Percentiles rank a stretch among this genome's conserved stretches.
These are phyloP conservation scores for Sapria himalayana DNA, from an alignment of 345 rosid genomes.

Conservation along the genomic window DNA sequence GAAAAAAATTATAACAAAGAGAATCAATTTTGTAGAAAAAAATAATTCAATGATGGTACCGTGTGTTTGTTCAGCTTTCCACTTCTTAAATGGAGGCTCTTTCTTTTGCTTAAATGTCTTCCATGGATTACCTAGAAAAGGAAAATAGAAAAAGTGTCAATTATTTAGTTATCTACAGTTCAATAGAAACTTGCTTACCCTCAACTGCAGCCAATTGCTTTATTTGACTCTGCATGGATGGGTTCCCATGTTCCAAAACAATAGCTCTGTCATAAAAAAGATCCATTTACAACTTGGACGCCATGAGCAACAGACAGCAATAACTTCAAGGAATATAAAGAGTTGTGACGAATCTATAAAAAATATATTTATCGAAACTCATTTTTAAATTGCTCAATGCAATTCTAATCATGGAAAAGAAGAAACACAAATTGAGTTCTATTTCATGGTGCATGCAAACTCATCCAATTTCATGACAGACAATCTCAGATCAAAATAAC, in stretches of 20 bases:
- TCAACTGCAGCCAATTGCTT: constrained; percentile 64
- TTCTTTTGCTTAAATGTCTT: constrained; percentile 46
- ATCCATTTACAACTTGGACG: not conserved
- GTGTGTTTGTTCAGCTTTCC: constrained; percentile 54
- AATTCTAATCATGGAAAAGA: too few relatives aligned
- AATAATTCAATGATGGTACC: constrained; percentile 19
- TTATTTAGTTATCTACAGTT: too few relatives aligned
- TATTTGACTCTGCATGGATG: constrained; percentile 44
- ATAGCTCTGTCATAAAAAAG: constrained; percentile 51
- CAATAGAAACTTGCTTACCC: constrained; percentile 25
- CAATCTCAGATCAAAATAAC: too few relatives aligned
- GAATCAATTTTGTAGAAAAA: not conserved
- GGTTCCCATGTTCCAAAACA: constrained; percentile 66
- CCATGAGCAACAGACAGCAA: not conserved
- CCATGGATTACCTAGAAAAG: constrained; percentile 55
- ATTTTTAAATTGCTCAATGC: too few relatives aligned
- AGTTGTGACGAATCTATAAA: too few relatives aligned
- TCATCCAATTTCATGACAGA: too few relatives aligned
- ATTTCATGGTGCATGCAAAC: too few relatives aligned
- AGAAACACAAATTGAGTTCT: too few relatives aligned
- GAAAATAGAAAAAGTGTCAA: not conserved
- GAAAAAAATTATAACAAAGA: too few relatives aligned
- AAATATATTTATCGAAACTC: too few relatives aligned
- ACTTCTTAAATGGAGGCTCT: constrained; percentile 62
- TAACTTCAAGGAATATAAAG: constrained; percentile 3